Evolutionary conservation across 768 basidiomycete genomes (phyloP), one percentile per base, ranked within the genome.

Genomic region (Termitomyces heimii): DNA sequence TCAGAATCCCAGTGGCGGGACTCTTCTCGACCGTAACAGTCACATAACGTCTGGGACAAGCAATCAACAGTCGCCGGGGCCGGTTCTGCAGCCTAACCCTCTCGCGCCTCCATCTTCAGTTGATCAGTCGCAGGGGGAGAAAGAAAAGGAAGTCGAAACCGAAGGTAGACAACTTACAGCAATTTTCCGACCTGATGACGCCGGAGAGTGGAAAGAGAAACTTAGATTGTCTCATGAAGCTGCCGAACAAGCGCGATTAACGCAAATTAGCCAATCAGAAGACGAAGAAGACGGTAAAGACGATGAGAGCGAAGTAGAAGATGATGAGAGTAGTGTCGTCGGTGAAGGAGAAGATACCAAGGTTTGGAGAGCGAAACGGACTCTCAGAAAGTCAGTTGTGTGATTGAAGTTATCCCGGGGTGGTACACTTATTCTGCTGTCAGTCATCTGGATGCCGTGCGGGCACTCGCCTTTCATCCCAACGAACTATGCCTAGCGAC

Each of bases 391-490:
- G 90, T 95, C 67, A 74, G 92, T 80, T 55, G 59, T 62, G 60
- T 69, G 59, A 65, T 60, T 56, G 53, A 61, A 56, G 59, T 51
- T 24, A 52, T 43, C 39, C 59, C 58, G 49, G 40, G 44, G 51
- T 53, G 58, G 61, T 53, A 53, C 58, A 31, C 60, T 64, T 62
- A 63, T 62, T 52, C 55, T 47, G 50, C 56, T 51, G 28, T 48
- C 64, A 96, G 94, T 70, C 97, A 99, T 71, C 77, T 99, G 60
- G 96, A 98, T 70, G 86, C 92, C 14, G 94, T 97, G 40, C 85
- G 95, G 53, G 87, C 92, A 7, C 76, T 98, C 24, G 86, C 91
- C 0, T 96, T 97, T 80, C 92, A 94, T 66, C 91, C 91, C 1
- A 87, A 77, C 35, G 91, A 92, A 62, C 73, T 93, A 44, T 87